Evolutionary conservation across 2,329 filamentous ascomycete genomes (phyloP), one percentile per base, ranked within the genome.

Genomic region (Diaporthe longicolla): DNA sequence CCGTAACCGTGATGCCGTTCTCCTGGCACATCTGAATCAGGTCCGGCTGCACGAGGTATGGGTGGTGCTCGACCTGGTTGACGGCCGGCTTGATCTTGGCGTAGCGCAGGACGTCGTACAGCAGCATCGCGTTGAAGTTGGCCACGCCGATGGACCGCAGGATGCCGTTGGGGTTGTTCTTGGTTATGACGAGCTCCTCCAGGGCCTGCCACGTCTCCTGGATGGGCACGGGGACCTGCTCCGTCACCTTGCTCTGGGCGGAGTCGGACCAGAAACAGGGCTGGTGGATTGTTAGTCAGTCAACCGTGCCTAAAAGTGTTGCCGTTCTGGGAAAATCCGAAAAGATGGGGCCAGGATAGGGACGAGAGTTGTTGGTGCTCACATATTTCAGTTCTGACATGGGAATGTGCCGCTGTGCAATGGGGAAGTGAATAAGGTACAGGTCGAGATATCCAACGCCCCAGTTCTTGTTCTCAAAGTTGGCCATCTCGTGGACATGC

Each of bases 31-130:
- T 90, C 79, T 90, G 85, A 79, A 97, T 82, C 68, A 97, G 89
- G 70, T 91, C 88, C 75, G 87, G 84, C 88, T 97, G 94, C 75
- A 93, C 92, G 74, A 96, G 90, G 89, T 95, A 97, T 35, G 94
- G 94, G 88, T 97, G 94, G 86, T 96, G 94, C 88, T 97, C 94
- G 83, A 97, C 92, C 88, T 97, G 94, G 75, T 97, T 91, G 54
- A 93, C 92, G 52, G 94, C 93, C 10, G 94, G 93, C 61, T 88
- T 88, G 83, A 95, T 89, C 79, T 89, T 90, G 75, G 93, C 93
- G 84, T 95, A 94, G 79, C 93, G 91, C 81, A 96, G 89, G 78
- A 95, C 86, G 84, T 97, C 94, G 83, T 95, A 93, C 80, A 97
- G 84, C 77, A 94, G 87, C 84, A 93, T 90, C 61, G 89, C 90